These are phyloP conservation scores for Calonectria montana DNA, from an alignment of 2,329 filamentous ascomycete species.

Conservation along the genomic window DNA sequence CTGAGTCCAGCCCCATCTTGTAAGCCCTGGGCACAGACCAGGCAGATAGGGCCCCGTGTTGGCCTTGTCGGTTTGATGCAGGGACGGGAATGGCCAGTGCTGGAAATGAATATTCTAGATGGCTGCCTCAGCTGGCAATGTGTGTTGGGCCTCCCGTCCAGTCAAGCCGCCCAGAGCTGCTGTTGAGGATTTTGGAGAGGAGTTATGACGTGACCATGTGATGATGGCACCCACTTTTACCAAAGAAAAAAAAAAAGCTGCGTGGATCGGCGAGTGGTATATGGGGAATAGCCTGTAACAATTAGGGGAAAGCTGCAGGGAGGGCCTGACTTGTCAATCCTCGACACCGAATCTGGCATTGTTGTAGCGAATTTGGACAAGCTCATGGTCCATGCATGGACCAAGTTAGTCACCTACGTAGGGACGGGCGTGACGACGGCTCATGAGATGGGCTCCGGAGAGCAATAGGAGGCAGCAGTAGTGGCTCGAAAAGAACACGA, in stretches of 20 bases:
- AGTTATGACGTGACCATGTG: neutral
- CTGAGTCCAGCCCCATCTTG: neutral
- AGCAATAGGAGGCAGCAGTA: neutral
- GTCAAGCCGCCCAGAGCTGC: neutral
- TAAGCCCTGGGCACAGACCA: conserved; percentile 4
- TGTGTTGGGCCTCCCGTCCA: neutral
- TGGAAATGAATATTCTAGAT: conserved; percentile 4
- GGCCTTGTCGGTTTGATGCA: neutral
- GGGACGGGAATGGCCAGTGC: conserved; percentile 6
- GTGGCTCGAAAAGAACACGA: neutral
- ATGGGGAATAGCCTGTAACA: neutral
- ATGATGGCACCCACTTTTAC: neutral
- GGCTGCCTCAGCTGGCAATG: neutral
- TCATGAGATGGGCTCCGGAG: neutral
- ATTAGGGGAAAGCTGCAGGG: neutral
- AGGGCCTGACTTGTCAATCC: conserved; percentile 14
- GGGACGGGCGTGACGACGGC: neutral
- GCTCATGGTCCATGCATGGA: neutral
- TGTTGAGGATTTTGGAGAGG: neutral
- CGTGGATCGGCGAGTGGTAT: neutral
- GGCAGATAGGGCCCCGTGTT: neutral
- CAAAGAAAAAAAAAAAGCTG: neutral
- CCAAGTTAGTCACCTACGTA: neutral
- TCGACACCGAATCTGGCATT: conserved; percentile 12
- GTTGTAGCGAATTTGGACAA: conserved; percentile 4